Conservation (phyloP, 1,284 basidiomycete species). For the Pseudozyma sp. region DNA sequence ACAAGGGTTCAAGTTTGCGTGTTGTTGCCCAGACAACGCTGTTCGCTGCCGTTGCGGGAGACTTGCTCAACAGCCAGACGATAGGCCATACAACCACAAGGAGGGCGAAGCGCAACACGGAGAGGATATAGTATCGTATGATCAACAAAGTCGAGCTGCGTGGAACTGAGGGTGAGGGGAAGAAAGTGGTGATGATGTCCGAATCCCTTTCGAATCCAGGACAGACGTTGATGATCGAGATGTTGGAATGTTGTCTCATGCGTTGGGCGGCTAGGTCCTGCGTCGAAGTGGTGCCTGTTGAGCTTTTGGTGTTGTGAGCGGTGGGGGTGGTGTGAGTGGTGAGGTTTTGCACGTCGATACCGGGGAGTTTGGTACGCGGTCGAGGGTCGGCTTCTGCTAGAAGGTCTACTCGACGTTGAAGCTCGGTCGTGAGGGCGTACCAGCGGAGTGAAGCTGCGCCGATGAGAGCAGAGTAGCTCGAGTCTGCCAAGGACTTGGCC, state of each 20-base stretch:
- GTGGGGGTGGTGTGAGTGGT: conserved; percentile 3
- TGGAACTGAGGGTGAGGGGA: conserved; percentile 7
- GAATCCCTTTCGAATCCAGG: conserved; percentile 61
- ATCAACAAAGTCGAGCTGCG: background rate
- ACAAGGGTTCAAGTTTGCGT: conserved; percentile 28
- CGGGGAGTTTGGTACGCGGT: conserved; percentile 52
- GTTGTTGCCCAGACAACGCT: conserved; percentile 47
- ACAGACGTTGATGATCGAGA: conserved; percentile 59
- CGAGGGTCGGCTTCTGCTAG: conserved; percentile 59
- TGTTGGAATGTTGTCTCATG: conserved; percentile 48
- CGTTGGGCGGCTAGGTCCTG: conserved; percentile 5
- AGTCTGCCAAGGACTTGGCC: conserved; percentile 14
- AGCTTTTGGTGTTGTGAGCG: background rate
- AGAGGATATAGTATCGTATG: background rate
- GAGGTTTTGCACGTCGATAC: conserved; percentile 39
- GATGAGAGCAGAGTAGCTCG: conserved; percentile 20
- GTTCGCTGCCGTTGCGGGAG: conserved; percentile 47
- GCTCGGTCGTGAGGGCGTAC: conserved; percentile 51
- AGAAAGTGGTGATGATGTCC: conserved; percentile 44
- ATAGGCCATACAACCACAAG: conserved; percentile 40
- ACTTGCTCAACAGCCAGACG: conserved; percentile 53
- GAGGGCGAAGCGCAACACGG: conserved; percentile 12
- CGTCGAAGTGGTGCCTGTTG: background rate
- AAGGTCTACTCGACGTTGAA: conserved; percentile 57
- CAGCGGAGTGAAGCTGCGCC: conserved; percentile 53